Percentiles rank a stretch among this genome's conserved stretches.
These are phyloP conservation scores for Coffea canephora DNA, from an alignment of 257 asterid species.

Conservation along the genomic window DNA sequence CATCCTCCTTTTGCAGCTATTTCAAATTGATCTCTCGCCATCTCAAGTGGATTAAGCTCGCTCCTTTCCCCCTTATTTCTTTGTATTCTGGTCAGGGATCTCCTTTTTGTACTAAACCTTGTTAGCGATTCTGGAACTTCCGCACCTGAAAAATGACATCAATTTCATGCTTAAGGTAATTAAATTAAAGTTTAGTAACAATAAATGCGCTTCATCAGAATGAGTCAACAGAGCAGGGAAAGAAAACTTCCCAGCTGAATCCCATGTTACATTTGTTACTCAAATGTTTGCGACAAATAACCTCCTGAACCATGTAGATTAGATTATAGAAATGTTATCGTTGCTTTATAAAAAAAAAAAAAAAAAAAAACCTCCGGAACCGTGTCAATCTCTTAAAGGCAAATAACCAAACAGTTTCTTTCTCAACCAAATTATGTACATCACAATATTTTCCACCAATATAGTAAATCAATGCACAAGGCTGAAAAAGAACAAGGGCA, in stretches of 20 bases:
- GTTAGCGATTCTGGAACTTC: slow-evolving; percentile 66
- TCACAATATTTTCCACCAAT: background rate
- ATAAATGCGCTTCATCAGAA: background rate
- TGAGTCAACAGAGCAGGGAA: background rate
- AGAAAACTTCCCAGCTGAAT: background rate
- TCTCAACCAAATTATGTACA: background rate
- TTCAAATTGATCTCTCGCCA: slow-evolving; percentile 78
- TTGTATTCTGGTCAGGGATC: slow-evolving; percentile 31
- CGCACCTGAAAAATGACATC: slow-evolving; percentile 45
- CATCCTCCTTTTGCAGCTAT: slow-evolving; percentile 81
- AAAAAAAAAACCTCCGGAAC: background rate
- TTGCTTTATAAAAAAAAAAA: no score
- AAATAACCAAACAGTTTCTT: background rate
- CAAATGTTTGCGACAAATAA: background rate
- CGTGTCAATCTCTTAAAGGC: background rate
- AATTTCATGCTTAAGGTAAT: background rate
- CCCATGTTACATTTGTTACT: no score
- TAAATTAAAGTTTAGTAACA: background rate
- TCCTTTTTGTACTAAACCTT: slow-evolving; percentile 46
- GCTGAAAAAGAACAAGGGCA: background rate
- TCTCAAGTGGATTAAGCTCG: slow-evolving; percentile 50
- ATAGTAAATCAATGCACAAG: background rate
- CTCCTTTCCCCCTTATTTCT: slow-evolving; percentile 22
- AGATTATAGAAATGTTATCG: no score
- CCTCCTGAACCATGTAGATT: background rate